These are phyloP conservation scores for Russula foetens DNA, from an alignment of 768 basidiomycete genomes.

Conservation along the genomic window DNA sequence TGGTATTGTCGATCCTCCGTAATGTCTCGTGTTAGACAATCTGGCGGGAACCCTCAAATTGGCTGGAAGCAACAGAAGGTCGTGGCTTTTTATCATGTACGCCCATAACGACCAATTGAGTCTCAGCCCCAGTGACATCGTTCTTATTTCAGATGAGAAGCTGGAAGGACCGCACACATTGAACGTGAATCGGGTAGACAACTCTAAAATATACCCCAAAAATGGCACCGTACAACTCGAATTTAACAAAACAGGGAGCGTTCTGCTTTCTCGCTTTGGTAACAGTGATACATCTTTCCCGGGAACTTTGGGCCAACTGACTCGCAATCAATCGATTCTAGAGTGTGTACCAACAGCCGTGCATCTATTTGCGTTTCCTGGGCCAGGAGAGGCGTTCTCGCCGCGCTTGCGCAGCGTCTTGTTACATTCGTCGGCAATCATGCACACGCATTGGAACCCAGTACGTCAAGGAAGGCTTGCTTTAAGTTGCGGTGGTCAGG, in stretches of 20 bases:
- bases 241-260: slow-evolving; percentile 72
- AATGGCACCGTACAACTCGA: slow-evolving; percentile 64
- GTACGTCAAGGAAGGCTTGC: slow-evolving; percentile 64
- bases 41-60: slow-evolving; percentile 82
- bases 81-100: slow-evolving; percentile 84
- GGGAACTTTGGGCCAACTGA: background rate
- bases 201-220: slow-evolving; percentile 55
- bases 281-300: slow-evolving; percentile 21
- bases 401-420: slow-evolving; percentile 62
- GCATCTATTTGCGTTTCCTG: slow-evolving; percentile 68
- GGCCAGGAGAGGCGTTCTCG: slow-evolving; percentile 44
- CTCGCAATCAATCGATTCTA: slow-evolving; percentile 26
- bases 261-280: slow-evolving; percentile 73
- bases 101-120: slow-evolving; percentile 15
- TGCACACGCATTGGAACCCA: slow-evolving; percentile 76
- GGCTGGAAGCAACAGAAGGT: slow-evolving; percentile 78
- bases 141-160: slow-evolving; percentile 49
- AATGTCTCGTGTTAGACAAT: slow-evolving; percentile 41
- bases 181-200: slow-evolving; percentile 42
- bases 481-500: slow-evolving; percentile 57
- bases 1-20: background rate
- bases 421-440: slow-evolving; percentile 53
- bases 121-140: background rate
- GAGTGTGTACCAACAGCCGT: slow-evolving; percentile 56
- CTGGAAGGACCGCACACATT: slow-evolving; percentile 49